Base-by-base conservation (phyloP, 2,329 filamentous ascomycete species). In the Ciborinia camelliae region DNA sequence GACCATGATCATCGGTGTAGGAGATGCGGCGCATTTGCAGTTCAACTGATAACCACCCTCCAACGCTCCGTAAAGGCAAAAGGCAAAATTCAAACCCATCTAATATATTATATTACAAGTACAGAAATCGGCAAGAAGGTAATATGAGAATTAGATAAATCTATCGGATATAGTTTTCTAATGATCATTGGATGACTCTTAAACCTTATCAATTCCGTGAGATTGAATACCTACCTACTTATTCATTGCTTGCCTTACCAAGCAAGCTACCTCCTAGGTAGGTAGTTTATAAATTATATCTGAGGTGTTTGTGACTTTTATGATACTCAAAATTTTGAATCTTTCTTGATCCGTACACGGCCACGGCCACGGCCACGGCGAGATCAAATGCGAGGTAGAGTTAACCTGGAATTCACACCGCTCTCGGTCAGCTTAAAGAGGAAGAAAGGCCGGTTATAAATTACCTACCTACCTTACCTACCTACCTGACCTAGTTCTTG, bases 361-460 rank as follows among this genome's bases (percentile, higher is more conserved):
- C 32, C 30, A n/a, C n/a, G n/a, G n/a, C n/a, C n/a, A n/a, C n/a
- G n/a, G n/a, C n/a, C n/a, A n/a, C n/a, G n/a, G n/a, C n/a, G n/a
- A 23, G 51, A 28, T 43, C 37, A 30, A 26, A n/a, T 54, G 52
- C 52, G 10, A 5, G n/a, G n/a, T n/a, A n/a, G n/a, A n/a, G n/a
- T n/a, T n/a, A n/a, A n/a, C n/a, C n/a, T n/a, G n/a, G n/a, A n/a
- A 12, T 30, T 43, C 53, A 58, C 62, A 58, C 62, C 62, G 62
- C 62, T 51, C 53, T 64, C 62, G 62, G 62, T 48, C 43, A 60
- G 45, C 62, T 37, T 43, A 54, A 64, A 64, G 6, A 43, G 62
- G 53, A 51, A 43, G 62, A 45, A 51, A 64, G 62, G 61, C 61
- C 41, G 41, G 32, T 41, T 26, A 32, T 32, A 2, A 48, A 48